Conservation (phyloP, 2,329 filamentous ascomycete species). For the Tolypocladium ophioglossoides region DNA sequence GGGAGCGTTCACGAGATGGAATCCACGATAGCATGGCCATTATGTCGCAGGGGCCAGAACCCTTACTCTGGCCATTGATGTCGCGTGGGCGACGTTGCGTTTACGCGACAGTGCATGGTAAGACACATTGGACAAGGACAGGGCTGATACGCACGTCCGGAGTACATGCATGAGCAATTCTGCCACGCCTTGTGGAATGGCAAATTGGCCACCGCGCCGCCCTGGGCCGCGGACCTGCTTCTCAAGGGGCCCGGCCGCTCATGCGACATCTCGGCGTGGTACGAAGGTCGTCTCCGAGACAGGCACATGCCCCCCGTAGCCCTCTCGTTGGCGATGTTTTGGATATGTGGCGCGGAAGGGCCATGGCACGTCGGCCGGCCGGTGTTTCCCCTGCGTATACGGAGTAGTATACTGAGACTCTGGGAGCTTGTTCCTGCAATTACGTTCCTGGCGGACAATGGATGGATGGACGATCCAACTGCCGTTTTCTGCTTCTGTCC, state of each 20-base stretch:
- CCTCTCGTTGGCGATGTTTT: not conserved
- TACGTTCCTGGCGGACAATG: not conserved
- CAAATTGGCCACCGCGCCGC: not conserved
- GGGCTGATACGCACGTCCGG: not conserved
- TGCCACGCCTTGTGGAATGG: not conserved
- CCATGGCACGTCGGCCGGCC: not conserved
- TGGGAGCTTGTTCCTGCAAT: too few species aligned
- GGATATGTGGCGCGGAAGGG: not conserved
- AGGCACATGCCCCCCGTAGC: not conserved
- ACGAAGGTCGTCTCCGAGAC: too few species aligned
- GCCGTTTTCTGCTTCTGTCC: not conserved
- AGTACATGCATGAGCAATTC: too few species aligned
- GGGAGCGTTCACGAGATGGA: not conserved
- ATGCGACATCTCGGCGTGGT: not conserved
- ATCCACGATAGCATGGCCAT: too few species aligned
- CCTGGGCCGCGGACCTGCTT: not conserved
- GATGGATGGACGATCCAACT: not conserved
- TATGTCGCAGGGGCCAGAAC: not conserved
- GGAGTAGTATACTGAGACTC: too few species aligned
- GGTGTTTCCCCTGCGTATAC: not conserved
- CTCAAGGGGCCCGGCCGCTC: not conserved
- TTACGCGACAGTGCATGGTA: not conserved
- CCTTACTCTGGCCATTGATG: too few species aligned
- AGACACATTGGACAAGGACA: not conserved
- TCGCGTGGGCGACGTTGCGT: not conserved